phyloP scores from a whole-genome alignment of 75 land plant genomes.

The Isoetes taiwanensis region DNA sequence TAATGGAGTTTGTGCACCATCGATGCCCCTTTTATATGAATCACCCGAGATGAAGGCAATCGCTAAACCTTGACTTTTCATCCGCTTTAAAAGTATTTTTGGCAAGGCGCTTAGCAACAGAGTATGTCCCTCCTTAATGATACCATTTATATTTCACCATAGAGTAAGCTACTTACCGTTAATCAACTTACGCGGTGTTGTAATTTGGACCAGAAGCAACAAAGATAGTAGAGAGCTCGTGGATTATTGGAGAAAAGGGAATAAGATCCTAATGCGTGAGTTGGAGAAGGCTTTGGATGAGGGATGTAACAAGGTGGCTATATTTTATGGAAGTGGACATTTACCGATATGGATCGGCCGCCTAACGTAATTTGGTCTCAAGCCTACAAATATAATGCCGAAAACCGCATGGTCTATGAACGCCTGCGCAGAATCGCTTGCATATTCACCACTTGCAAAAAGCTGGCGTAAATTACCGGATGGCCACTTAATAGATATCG shows the following conservation, averaged over 20 bases:
- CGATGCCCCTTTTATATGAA: slow-evolving; percentile 31
- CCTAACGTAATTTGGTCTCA: slow-evolving; percentile 51
- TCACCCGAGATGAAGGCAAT: slow-evolving; percentile 76
- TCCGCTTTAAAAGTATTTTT: slow-evolving; percentile 81
- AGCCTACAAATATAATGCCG: slow-evolving; percentile 50
- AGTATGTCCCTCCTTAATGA: slow-evolving; percentile 62
- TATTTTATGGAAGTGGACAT: slow-evolving; percentile 90
- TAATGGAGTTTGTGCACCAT: slow-evolving; percentile 55
- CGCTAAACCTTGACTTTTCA: slow-evolving; percentile 65
- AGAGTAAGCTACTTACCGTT: no score
- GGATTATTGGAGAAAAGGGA: slow-evolving; percentile 94
- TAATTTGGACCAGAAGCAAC: no score
- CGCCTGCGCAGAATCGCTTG: no score
- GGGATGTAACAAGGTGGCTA: slow-evolving; percentile 68
- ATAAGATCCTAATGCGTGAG: slow-evolving; percentile 58
- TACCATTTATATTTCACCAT: no score
- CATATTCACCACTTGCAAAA: slow-evolving; percentile 44
- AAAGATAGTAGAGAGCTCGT: slow-evolving; percentile 58
- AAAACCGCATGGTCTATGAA: slow-evolving; percentile 87
- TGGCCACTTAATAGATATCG: slow-evolving; percentile 88
- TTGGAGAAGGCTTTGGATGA: slow-evolving; percentile 45
- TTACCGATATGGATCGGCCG: slow-evolving; percentile 90
- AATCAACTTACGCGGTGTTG: no score
- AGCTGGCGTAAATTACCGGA: slow-evolving; percentile 51
- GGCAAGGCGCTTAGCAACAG: slow-evolving; percentile 73